Percentiles rank a stretch among this genome's conserved stretches.
Conservation (phyloP, 2,329 filamentous ascomycete species). For the Stagonosporopsis vannaccii region DNA sequence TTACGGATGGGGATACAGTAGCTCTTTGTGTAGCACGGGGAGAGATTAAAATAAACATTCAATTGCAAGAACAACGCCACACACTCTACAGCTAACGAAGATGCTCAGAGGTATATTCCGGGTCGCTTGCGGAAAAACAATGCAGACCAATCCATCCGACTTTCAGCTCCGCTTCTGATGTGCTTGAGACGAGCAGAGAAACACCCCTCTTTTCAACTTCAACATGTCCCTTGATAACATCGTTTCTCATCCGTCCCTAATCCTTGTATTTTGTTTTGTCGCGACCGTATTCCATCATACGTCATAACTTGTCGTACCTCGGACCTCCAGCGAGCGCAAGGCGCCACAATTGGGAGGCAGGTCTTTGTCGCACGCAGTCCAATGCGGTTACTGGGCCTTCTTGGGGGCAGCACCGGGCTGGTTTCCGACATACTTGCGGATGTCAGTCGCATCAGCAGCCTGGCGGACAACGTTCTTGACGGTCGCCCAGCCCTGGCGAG, state of each 20-base stretch:
- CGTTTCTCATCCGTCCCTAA: background rate
- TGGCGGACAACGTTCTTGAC: conserved; percentile 77
- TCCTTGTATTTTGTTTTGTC: conserved; percentile 9
- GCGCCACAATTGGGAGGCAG: conserved; percentile 25
- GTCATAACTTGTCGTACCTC: conserved; percentile 32
- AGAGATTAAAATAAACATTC: conserved; percentile 7
- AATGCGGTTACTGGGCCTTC: conserved; percentile 62
- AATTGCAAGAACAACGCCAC: conserved; percentile 16
- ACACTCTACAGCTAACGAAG: conserved; percentile 19
- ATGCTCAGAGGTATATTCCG: conserved; percentile 20
- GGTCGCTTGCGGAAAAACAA: conserved; percentile 1
- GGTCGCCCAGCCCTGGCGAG: conserved; percentile 79
- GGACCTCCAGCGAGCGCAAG: conserved; percentile 22
- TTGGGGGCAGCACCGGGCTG: conserved; percentile 63
- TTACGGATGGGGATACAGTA: background rate
- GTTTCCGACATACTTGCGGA: conserved; percentile 73
- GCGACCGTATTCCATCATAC: conserved; percentile 27
- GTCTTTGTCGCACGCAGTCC: conserved; percentile 19
- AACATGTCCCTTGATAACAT: background rate
- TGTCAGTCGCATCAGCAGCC: conserved; percentile 80
- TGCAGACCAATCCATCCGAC: conserved; percentile 7
- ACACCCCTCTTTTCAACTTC: background rate
- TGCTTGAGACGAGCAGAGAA: background rate
- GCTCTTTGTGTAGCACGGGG: background rate
- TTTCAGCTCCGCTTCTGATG: conserved; percentile 1